These are phyloP conservation scores for Lolium multiflorum DNA, from an alignment of 176 grass and related monocot genomes.

Conservation along the genomic window DNA sequence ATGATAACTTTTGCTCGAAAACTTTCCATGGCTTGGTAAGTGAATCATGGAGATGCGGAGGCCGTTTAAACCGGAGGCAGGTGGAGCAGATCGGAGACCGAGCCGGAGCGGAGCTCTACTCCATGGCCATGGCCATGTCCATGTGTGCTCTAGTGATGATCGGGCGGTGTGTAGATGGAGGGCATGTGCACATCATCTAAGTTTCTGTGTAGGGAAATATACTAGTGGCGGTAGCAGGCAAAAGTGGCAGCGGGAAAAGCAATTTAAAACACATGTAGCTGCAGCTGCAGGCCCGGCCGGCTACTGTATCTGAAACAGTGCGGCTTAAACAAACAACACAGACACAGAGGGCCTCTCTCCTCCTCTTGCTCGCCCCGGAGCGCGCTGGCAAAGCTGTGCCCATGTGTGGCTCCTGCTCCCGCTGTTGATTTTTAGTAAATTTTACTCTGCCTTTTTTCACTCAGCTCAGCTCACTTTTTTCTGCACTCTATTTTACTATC, in stretches of 20 bases:
- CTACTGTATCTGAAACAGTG: constrained; percentile 1
- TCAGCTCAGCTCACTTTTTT: not conserved
- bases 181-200: constrained; percentile 41
- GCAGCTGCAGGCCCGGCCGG: constrained; percentile 14
- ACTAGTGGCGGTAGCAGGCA: not conserved
- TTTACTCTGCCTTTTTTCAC: not conserved
- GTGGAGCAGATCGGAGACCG: not conserved
- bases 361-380: too few species aligned
- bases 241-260: constrained; percentile 2
- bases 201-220: constrained; percentile 8
- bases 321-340: not conserved
- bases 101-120: constrained; percentile 15
- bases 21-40: not conserved
- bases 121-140: not conserved
- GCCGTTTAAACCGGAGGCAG: constrained; percentile 10
- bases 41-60: constrained; percentile 27
- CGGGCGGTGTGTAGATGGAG: constrained; percentile 15
- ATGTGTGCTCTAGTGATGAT: constrained; percentile 48
- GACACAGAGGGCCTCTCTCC: not conserved
- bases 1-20: not conserved
- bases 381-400: not conserved
- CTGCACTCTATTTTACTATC: not conserved
- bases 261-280: constrained; percentile 1
- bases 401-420: not conserved
- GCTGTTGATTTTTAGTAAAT: not conserved